Conservation (phyloP, 768 basidiomycete species). For the Suillus discolor region DNA sequence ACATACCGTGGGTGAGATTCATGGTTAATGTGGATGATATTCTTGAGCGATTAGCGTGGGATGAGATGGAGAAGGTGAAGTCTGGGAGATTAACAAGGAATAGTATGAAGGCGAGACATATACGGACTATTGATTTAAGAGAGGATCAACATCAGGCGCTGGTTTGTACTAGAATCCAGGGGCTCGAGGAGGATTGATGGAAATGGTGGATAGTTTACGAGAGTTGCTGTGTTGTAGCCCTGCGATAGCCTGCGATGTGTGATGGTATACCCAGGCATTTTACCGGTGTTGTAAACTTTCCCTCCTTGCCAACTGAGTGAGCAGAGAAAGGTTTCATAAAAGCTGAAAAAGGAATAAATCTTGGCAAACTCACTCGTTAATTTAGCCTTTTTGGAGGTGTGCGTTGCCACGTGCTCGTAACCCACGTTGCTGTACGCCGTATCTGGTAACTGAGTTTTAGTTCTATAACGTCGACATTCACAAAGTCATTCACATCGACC, state of each 20-base stretch:
- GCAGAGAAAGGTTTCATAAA: conserved; percentile 16
- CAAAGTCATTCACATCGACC: conserved; percentile 19
- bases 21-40: conserved; percentile 71
- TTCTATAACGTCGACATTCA: conserved; percentile 35
- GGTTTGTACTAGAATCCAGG: conserved; percentile 23
- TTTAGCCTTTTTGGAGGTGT: conserved; percentile 25
- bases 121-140: conserved; percentile 44
- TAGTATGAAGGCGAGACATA: conserved; percentile 48
- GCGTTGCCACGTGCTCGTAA: conserved; percentile 31
- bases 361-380: conserved; percentile 21
- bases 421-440: conserved; percentile 31
- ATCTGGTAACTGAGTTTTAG: conserved; percentile 21
- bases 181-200: conserved; percentile 9
- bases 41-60: conserved; percentile 34
- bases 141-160: conserved; percentile 40
- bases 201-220: conserved; percentile 5
- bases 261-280: conserved; percentile 10
- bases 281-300: conserved; percentile 10
- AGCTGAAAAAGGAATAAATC: conserved; percentile 1
- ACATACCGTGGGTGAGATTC: conserved; percentile 64
- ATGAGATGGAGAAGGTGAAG: conserved; percentile 29
- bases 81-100: conserved; percentile 57
- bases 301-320: conserved; percentile 11
- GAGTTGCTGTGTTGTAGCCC: conserved; percentile 10
- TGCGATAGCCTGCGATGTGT: conserved; percentile 11